phyloP scores from a whole-genome alignment of 352 stramenopile species.

The Globisporangium abappressorium region DNA sequence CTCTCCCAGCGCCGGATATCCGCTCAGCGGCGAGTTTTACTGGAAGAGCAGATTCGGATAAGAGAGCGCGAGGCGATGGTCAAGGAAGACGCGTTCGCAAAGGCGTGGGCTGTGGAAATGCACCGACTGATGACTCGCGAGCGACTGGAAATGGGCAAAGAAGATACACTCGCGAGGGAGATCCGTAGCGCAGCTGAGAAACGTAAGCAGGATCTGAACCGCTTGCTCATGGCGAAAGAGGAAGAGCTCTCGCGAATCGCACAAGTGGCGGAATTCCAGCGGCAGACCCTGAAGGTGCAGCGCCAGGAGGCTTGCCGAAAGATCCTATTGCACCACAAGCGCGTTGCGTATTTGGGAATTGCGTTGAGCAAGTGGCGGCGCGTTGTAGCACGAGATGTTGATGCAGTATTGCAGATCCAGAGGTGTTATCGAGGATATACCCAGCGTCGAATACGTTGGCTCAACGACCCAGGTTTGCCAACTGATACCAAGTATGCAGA shows the following conservation, averaged over 20 bases:
- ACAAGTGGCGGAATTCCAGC: conserved; percentile 11
- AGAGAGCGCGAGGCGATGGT: conserved; percentile 32
- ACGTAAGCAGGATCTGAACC: conserved; percentile 15
- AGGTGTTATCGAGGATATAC: not conserved
- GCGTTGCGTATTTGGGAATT: conserved; percentile 3
- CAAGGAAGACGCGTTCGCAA: conserved; percentile 26
- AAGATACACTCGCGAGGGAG: not conserved
- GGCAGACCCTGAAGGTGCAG: not conserved
- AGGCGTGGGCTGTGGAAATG: not conserved
- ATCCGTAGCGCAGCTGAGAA: conserved; percentile 8
- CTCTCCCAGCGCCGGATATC: conserved; percentile 24
- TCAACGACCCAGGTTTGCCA: not conserved
- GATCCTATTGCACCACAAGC: conserved; percentile 1
- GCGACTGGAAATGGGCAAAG: conserved; percentile 23
- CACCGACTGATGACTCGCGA: conserved; percentile 14
- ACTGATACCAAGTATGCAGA: conserved; percentile 9
- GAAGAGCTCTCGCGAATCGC: conserved; percentile 12
- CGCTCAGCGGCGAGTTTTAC: conserved; percentile 20
- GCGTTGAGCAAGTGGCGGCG: not conserved
- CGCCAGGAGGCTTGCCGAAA: not conserved
- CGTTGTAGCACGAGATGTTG: not conserved
- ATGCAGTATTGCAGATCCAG: conserved; percentile 5
- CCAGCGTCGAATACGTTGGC: not conserved
- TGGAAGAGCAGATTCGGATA: conserved; percentile 17
- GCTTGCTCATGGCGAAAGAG: conserved; percentile 11